These are phyloP conservation scores for Amoebophrya sp. DNA, from an alignment of 169 alveolate genomes.

Conservation along the genomic window DNA sequence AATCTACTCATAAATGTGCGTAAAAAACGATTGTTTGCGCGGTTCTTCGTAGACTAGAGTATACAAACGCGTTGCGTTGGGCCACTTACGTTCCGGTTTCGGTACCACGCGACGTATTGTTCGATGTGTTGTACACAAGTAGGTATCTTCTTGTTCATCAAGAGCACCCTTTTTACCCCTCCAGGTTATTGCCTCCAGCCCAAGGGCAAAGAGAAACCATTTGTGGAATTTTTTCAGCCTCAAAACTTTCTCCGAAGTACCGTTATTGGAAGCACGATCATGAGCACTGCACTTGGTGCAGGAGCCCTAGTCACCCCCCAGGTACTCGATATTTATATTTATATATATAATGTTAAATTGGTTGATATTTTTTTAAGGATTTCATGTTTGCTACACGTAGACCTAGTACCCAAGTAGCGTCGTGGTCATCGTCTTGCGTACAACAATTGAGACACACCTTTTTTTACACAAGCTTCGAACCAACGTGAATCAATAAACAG, in stretches of 20 bases:
- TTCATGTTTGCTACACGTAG: not conserved
- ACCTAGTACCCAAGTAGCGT: not conserved
- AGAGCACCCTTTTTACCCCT: not conserved
- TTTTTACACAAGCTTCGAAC: no score
- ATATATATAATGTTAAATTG: no score
- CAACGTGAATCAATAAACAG: not conserved
- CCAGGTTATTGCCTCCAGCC: constrained; percentile 22
- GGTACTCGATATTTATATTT: not conserved
- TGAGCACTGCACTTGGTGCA: not conserved
- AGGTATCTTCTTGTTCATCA: no score
- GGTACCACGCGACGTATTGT: no score
- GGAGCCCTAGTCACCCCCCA: not conserved
- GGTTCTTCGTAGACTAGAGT: no score
- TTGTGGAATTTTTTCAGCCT: not conserved
- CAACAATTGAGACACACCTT: no score
- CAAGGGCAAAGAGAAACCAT: not conserved
- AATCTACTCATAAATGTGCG: no score
- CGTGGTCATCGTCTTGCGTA: not conserved
- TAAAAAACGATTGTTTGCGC: no score
- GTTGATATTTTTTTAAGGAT: not conserved
- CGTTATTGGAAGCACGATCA: not conserved
- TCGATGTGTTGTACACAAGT: not conserved
- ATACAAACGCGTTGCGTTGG: no score
- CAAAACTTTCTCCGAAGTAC: not conserved
- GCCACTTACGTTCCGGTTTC: no score